phyloP scores from a whole-genome alignment of 208 protist species.

The Leptomonas pyrrhocoris region DNA sequence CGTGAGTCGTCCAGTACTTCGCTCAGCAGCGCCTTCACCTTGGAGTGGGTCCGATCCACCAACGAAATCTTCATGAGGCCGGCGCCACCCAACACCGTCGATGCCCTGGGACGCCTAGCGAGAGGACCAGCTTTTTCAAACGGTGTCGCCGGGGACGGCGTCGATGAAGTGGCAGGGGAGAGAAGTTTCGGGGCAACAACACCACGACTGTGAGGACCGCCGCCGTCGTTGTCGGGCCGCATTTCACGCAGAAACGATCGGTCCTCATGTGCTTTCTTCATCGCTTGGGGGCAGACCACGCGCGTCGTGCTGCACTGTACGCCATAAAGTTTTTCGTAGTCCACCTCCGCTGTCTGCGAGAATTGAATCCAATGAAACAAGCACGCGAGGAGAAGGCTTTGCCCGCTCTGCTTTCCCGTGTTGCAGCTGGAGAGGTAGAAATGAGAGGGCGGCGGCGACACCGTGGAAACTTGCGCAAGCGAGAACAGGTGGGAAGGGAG shows the following conservation, averaged over 20 bases:
- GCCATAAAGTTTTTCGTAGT: not conserved
- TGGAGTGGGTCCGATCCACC: slow-evolving; percentile 5
- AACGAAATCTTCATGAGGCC: not conserved
- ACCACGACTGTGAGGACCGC: no score
- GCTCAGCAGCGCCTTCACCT: slow-evolving; percentile 5
- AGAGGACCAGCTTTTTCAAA: no score
- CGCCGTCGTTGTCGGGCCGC: no score
- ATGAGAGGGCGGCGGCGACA: not conserved
- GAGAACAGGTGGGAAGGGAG: not conserved
- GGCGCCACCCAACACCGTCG: no score
- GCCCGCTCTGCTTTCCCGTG: not conserved
- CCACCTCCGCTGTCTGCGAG: not conserved
- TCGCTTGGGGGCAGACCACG: not conserved
- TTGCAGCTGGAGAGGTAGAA: not conserved
- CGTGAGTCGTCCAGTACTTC: slow-evolving; percentile 2
- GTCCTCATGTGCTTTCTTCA: no score
- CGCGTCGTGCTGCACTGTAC: not conserved
- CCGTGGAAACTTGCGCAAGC: not conserved
- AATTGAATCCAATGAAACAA: slow-evolving; percentile 7
- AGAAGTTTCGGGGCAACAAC: no score
- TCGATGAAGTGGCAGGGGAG: no score
- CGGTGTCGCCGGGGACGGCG: no score
- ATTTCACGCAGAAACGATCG: no score
- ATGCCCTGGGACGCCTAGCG: not conserved
- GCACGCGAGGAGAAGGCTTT: not conserved